A percentile compares a stretch with the other conserved stretches of the same genome.
These are phyloP conservation scores for Podospora tetraspora DNA, from an alignment of 495 filamentous ascomycete species.

Conservation along the genomic window DNA sequence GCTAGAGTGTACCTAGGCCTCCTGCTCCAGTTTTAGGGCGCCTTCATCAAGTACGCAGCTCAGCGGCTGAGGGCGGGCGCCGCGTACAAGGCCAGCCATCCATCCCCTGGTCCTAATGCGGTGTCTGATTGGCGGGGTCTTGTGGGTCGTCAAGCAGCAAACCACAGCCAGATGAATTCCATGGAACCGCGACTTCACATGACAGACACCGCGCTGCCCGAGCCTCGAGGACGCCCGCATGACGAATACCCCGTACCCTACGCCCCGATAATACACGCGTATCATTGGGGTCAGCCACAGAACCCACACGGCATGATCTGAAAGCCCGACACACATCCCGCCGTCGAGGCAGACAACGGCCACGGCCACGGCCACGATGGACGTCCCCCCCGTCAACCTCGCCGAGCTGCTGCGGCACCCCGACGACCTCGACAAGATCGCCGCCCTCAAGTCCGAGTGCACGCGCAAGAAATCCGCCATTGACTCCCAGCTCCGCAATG, in stretches of 20 bases:
- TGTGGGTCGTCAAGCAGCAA: no score
- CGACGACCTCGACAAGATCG: constrained; percentile 94
- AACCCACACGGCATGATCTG: constrained; percentile 21
- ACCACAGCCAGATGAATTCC: no score
- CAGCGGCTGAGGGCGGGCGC: no score
- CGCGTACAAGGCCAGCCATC: no score
- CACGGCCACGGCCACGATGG: constrained; percentile 33
- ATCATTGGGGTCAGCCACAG: neutral
- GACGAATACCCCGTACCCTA: neutral
- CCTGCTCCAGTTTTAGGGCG: no score
- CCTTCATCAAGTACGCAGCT: no score
- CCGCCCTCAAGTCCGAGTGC: constrained; percentile 85
- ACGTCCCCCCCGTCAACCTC: constrained; percentile 60
- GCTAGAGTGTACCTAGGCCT: no score
- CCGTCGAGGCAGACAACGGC: constrained; percentile 4
- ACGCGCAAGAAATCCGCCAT: constrained; percentile 86
- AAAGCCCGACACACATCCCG: constrained; percentile 7
- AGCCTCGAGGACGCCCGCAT: neutral
- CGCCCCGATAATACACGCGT: neutral
- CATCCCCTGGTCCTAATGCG: no score
- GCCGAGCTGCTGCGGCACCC: constrained; percentile 66
- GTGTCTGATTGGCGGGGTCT: no score
- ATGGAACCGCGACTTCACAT: neutral
- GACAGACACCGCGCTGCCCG: neutral
- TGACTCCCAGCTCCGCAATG: constrained; percentile 80